Evolutionary conservation across 2,329 filamentous ascomycete species (phyloP), one percentile per base, ranked within the genome.

Genomic region (Fusarium pseudocircinatum): DNA sequence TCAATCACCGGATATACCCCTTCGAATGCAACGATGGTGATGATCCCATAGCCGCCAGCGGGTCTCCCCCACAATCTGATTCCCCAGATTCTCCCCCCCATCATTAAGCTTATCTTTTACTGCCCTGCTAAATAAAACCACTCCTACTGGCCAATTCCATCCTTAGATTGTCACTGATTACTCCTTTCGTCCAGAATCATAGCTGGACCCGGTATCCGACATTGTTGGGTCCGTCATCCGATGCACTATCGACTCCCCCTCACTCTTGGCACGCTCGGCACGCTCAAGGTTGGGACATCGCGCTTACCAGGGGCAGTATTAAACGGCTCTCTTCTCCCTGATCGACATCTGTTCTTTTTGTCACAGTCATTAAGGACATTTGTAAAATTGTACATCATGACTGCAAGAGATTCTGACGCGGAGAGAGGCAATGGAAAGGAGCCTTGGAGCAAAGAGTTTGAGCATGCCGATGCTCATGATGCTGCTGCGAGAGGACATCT

Each of bases 201-300:
- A 28, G 6, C 46, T n/a, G 15, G 49, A 68, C 66, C 66, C 66
- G 30, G 66, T 69, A 69, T 20, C 66, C 66, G 66, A 68, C 34
- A 47, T 16, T 28, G 8, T 26, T 15, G 5, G 32, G 39, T 39
- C 66, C 56, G 56, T 44, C 44, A 63, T 22, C 64, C 66, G 66
- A 68, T 59, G 26, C 28, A 44, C 49, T 24, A 68, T 63, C n/a
- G 2, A 36, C 42, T 59, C 64, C 64, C 66, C 66, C 66, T 56
- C 64, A 54, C 32, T 68, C 66, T 68, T 63, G 66, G 66, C 66
- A 69, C 22, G 37, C n/a, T 44, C 42, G 63, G 46, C 30, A 34
- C 18, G 16, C 6, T 10, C 36, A 6, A 26, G 47, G 42, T 54
- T 63, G 39, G 47, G 66, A 30, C 18, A 18, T n/a, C 20, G 26